These are phyloP conservation scores for Hyphodiscus hymeniophilus DNA, from an alignment of 495 filamentous ascomycete species.

Conservation along the genomic window DNA sequence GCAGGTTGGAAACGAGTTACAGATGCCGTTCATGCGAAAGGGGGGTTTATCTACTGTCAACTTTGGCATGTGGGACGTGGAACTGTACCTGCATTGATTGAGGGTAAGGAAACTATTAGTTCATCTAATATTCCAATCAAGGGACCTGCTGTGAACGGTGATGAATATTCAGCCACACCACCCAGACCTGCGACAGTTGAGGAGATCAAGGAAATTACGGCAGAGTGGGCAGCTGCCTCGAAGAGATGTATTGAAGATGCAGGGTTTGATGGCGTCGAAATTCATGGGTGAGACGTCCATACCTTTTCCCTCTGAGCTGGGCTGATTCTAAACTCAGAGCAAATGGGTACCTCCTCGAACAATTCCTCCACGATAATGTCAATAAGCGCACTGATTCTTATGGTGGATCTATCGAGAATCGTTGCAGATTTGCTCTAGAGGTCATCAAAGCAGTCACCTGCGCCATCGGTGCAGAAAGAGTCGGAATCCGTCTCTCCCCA, in stretches of 20 bases:
- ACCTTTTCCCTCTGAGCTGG: background rate
- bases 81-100: conserved; percentile 32
- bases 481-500: conserved; percentile 53
- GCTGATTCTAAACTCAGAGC: conserved; percentile 27
- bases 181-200: conserved; percentile 37
- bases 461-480: conserved; percentile 54
- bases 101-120: conserved; percentile 32
- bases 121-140: conserved; percentile 39
- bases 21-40: conserved; percentile 57
- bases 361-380: conserved; percentile 55
- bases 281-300: conserved; percentile 40
- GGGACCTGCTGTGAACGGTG: conserved; percentile 30
- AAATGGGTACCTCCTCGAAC: conserved; percentile 69
- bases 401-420: conserved; percentile 64
- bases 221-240: conserved; percentile 50
- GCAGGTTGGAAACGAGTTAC: conserved; percentile 53
- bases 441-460: conserved; percentile 50
- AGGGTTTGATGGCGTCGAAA: conserved; percentile 71
- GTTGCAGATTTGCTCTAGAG: conserved; percentile 59
- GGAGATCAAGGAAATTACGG: conserved; percentile 48
- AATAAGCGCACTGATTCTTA: conserved; percentile 59
- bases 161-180: conserved; percentile 21
- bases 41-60: conserved; percentile 56
- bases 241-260: conserved; percentile 48
- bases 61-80: conserved; percentile 59